These are phyloP conservation scores for Trifolium pratense DNA, from an alignment of 306 rosid species.

Conservation along the genomic window DNA sequence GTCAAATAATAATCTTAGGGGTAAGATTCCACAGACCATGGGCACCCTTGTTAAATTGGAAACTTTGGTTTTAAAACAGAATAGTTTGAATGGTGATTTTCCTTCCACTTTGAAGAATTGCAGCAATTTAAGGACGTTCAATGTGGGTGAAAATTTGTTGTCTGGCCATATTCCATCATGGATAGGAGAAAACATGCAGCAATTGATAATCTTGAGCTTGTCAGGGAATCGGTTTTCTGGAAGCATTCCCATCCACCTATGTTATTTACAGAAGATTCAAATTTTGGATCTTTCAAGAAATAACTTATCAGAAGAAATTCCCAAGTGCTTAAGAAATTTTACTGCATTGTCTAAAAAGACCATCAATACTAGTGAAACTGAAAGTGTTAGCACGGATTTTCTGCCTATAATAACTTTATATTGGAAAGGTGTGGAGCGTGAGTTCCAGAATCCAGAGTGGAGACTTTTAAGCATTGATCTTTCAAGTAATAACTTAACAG, in stretches of 20 bases:
- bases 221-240: not conserved
- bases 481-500: slow-evolving; percentile 29
- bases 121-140: not conserved
- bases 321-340: not conserved
- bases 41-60: not conserved
- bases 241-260: not conserved
- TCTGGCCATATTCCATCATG: not conserved
- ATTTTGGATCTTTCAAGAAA: slow-evolving; percentile 12
- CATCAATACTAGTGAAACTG: not conserved
- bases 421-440: not conserved
- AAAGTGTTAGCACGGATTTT: too few relatives aligned
- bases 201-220: slow-evolving; percentile 20
- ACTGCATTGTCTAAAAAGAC: not conserved
- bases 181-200: slow-evolving; percentile 7
- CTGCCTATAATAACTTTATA: too few relatives aligned
- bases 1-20: not conserved
- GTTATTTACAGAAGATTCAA: not conserved
- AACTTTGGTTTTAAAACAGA: not conserved
- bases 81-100: not conserved
- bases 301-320: not conserved
- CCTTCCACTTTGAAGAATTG: not conserved
- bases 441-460: not conserved
- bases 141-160: slow-evolving; percentile 8
- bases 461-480: slow-evolving; percentile 33
- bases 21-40: not conserved